Base-by-base conservation (phyloP, 2,329 filamentous ascomycete species). In the Paracorniculantispora psalliotae region DNA sequence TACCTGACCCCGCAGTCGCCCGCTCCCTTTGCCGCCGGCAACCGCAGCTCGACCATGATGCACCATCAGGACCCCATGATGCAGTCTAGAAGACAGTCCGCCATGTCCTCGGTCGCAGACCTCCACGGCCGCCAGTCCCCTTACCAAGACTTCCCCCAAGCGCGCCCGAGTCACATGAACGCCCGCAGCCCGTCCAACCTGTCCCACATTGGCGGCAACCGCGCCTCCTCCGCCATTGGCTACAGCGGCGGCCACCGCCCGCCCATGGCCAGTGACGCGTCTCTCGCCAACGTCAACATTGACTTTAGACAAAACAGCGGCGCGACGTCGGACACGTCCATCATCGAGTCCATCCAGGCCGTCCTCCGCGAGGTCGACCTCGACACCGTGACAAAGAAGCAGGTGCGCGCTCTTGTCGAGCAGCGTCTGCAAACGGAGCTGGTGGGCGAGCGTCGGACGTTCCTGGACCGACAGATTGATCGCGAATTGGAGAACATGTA, bases 361-460 rank as follows among this genome's bases (percentile, higher is more conserved):
- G 94, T 94, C 66, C 79, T 99, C 62, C 77, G 81, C 17, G 93
- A 97, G 68, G 92, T 97, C 0, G 93, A 99, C 72, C 80, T 99
- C 44, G 94, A 99, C 72, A 93, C 84, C n/a, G 91, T 97, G 50
- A 99, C 94, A 7, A 99, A 97, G 86, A 99, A 99, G 79, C 93
- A 97, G 77, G 88, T 94, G 59, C 83, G 90, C 53, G 92, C 90
- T 3, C 81, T 97, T 47, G 92, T 96, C 13, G 94, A 99, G 77
- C 92, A 97, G 78, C 85, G 92, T 67, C 76, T 99, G 62, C 93
- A 97, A 77, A 93, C 90, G 4, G 92, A 96, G 72, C 81, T 97
- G 60, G 81, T 84, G 0, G 92, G 92, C 23, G 92, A 97, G 74
- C 88, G 91, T 72, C 86, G 89, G 71, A 86, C 87, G 17, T 97